A percentile compares a stretch with the other conserved stretches of the same genome.
Conservation (phyloP, 805 yeast species). For the Wickerhamomyces sydowiorum region DNA sequence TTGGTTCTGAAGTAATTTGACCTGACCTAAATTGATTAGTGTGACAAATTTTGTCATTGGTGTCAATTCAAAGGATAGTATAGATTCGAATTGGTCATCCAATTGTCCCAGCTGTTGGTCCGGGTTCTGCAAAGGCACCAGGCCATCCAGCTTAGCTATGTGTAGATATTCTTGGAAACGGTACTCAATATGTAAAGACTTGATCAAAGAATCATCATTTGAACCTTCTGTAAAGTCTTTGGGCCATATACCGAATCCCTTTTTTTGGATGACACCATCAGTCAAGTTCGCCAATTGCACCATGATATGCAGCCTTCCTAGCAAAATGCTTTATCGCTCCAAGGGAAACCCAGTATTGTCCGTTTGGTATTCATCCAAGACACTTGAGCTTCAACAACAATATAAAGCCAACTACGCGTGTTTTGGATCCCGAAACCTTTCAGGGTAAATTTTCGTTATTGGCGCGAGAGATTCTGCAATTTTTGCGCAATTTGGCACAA, state of each 20-base stretch:
- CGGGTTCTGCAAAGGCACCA: neutral
- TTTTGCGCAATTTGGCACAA: neutral
- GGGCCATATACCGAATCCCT: constrained; percentile 1
- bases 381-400: too few species aligned
- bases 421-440: too few species aligned
- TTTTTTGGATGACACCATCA: neutral
- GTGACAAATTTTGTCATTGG: neutral
- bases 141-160: constrained; percentile 3
- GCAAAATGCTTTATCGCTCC: neutral
- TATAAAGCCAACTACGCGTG: too few species aligned
- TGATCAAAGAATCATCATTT: neutral
- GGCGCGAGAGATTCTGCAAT: too few species aligned
- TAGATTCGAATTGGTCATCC: neutral
- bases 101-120: too few species aligned
- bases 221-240: neutral
- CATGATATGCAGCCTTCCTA: too few species aligned
- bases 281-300: neutral
- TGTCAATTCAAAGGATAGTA: neutral
- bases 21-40: neutral
- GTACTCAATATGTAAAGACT: constrained; percentile 2
- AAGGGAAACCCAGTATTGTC: too few species aligned
- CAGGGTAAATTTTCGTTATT: too few species aligned
- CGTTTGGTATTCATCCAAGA: too few species aligned
- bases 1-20: neutral
- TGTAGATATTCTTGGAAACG: neutral